These are phyloP conservation scores for Paspalum notatum DNA, from an alignment of 176 grass and related monocot genomes.

Conservation along the genomic window DNA sequence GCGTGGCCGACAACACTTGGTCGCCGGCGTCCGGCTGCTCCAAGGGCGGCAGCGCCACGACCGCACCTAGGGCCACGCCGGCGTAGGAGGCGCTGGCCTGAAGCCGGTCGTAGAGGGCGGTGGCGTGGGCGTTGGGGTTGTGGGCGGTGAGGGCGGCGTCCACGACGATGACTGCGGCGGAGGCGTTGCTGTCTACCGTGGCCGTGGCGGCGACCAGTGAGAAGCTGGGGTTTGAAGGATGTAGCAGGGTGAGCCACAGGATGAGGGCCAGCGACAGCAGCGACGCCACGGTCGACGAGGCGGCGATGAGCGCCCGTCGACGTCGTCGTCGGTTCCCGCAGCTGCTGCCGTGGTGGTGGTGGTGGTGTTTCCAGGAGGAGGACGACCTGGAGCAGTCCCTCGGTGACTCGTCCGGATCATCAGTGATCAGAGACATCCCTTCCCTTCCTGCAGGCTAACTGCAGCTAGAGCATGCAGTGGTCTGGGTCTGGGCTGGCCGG, in stretches of 20 bases:
- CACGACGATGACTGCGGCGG: constrained; percentile 27
- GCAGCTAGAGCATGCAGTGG: too few relatives aligned
- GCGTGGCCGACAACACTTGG: constrained; percentile 41
- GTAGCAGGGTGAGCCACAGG: constrained; percentile 76
- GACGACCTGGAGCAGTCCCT: constrained; percentile 34
- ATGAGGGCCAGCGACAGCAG: constrained; percentile 51
- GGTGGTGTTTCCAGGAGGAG: neutral
- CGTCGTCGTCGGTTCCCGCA: neutral
- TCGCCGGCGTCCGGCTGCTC: constrained; percentile 52
- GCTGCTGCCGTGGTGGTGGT: neutral
- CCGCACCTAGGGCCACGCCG: constrained; percentile 43
- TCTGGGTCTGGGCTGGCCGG: too few relatives aligned
- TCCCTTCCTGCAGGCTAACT: too few relatives aligned
- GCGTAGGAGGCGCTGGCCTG: constrained; percentile 56
- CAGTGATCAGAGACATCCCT: constrained; percentile 49
- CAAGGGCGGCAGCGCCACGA: constrained; percentile 41
- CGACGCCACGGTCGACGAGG: constrained; percentile 36
- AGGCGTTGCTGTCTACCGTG: constrained; percentile 20
- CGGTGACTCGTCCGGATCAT: constrained; percentile 41
- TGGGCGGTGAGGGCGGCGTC: constrained; percentile 57
- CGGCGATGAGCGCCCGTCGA: constrained; percentile 21
- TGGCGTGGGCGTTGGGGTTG: constrained; percentile 74
- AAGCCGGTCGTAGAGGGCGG: constrained; percentile 65
- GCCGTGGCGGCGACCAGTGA: constrained; percentile 53
- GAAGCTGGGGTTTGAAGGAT: constrained; percentile 63